Base-by-base conservation (phyloP, 2,329 filamentous ascomycete genomes). In the Xylaria sp. region DNA sequence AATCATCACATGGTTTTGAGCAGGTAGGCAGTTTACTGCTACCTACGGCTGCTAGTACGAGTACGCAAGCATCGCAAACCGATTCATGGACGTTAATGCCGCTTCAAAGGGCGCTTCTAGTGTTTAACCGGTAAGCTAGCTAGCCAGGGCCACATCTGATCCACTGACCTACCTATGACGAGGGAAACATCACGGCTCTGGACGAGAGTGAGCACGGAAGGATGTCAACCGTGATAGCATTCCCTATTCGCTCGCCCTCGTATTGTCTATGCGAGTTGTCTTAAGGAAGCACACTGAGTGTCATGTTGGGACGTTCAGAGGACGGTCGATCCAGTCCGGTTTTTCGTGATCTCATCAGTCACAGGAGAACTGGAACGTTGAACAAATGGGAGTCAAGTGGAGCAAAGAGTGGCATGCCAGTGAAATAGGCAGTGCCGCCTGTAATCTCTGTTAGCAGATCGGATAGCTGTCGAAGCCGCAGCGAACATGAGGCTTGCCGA, bases 381-480 rank as follows among this genome's bases (percentile, higher is more conserved):
- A 51, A 23, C 59, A 58, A 61, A 63, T 61, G 18, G 52, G 5
- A 57, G 16, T 51, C 30, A 49, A 59, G 61, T 59, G 61, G 61
- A 61, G 54, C 44, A 51, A 34, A 46, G 51, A 53, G 37, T 50
- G 42, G 10, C 16, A 35, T 54, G 30, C 59, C 54, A 61, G 61
- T 61, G 46, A 58, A 55, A 46, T 13, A 46, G 42, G 50, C 3
- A 54, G 54, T 58, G 54, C 57, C 57, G 61, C 51, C 46, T 57
- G 59, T 57, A 42, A 47, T 53, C 39, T 37, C 16, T 30, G 42
- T 44, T 54, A 59, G 54, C 53, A 54, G 57, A 51, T 34, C 37
- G 59, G 23, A 23, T 53, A 30, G 39, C 48, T 23, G 46, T 55
- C 56, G 37, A 13, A 42, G 48, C 57, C 49, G 55, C 52, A 39